A percentile compares a stretch with the other conserved stretches of the same genome.
Conservation (phyloP, 768 basidiomycete species). For the Auricularia sp. region DNA sequence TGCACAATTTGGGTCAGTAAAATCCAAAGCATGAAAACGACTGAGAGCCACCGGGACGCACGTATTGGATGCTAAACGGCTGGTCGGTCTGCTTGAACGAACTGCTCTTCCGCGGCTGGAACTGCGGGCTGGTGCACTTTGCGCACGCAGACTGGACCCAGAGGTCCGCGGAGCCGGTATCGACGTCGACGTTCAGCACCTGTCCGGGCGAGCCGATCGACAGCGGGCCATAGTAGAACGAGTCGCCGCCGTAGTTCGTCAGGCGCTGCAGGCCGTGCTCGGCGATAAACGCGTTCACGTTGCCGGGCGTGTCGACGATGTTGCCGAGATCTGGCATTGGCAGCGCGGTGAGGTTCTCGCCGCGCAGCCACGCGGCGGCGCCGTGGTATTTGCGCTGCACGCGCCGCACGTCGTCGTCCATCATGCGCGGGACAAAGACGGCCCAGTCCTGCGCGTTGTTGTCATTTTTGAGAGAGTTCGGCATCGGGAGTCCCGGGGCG, state of each 20-base stretch:
- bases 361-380: background rate
- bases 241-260: conserved; percentile 33
- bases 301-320: background rate
- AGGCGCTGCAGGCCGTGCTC: conserved; percentile 19
- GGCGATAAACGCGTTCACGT: background rate
- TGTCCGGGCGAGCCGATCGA: conserved; percentile 47
- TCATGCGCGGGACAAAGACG: background rate
- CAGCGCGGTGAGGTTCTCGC: background rate
- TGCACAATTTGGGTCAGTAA: background rate
- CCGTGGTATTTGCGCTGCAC: background rate
- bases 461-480: background rate
- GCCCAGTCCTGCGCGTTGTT: background rate
- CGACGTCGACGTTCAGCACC: conserved; percentile 45
- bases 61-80: conserved; percentile 36
- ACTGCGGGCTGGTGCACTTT: conserved; percentile 29
- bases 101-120: conserved; percentile 28
- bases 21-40: background rate
- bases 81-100: conserved; percentile 27
- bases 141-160: conserved; percentile 39
- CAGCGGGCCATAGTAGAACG: conserved; percentile 40
- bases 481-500: no score
- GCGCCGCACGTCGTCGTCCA: background rate
- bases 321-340: background rate
- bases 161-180: conserved; percentile 59
- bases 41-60: background rate